Percentiles rank a stretch among this genome's conserved stretches.
Conservation (phyloP, 768 basidiomycete genomes). For the Kwoniella europaea region DNA sequence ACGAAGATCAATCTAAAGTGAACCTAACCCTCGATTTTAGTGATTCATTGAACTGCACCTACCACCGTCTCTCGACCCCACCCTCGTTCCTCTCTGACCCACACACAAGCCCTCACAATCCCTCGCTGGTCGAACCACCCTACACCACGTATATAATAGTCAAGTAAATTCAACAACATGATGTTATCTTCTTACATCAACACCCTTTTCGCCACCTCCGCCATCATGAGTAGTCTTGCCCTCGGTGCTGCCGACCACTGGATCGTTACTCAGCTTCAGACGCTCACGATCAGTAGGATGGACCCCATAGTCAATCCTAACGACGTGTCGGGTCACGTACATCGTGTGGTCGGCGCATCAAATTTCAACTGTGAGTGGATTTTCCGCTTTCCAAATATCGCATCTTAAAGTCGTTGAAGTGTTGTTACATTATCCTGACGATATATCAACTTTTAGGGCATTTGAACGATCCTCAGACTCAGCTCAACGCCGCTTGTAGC, state of each 20-base stretch:
- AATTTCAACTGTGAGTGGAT: slow-evolving; percentile 41
- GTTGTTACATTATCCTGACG: slow-evolving; percentile 3
- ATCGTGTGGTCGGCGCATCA: slow-evolving; percentile 53
- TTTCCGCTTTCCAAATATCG: not conserved
- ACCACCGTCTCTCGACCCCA: not conserved
- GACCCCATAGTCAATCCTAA: slow-evolving; percentile 57
- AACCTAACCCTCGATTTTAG: not conserved
- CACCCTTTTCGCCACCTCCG: not conserved
- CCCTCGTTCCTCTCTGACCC: not conserved
- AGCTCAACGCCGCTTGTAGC: slow-evolving; percentile 44
- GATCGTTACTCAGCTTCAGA: slow-evolving; percentile 36
- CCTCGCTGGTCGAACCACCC: slow-evolving; percentile 15
- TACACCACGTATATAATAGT: slow-evolving; percentile 1
- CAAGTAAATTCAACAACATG: not conserved
- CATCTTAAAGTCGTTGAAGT: not conserved
- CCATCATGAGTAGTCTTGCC: slow-evolving; percentile 3
- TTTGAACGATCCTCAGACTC: slow-evolving; percentile 21
- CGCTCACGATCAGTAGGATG: slow-evolving; percentile 44
- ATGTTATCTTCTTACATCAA: slow-evolving; percentile 3
- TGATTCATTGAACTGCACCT: not conserved
- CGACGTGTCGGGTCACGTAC: slow-evolving; percentile 47
- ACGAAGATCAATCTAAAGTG: not conserved
- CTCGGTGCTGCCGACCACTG: slow-evolving; percentile 19
- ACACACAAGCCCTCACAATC: not conserved
- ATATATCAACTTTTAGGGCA: slow-evolving; percentile 14